A percentile compares a stretch with the other conserved stretches of the same genome.
phyloP scores from a whole-genome alignment of 768 basidiomycete genomes.

The Naematelia encephala region DNA sequence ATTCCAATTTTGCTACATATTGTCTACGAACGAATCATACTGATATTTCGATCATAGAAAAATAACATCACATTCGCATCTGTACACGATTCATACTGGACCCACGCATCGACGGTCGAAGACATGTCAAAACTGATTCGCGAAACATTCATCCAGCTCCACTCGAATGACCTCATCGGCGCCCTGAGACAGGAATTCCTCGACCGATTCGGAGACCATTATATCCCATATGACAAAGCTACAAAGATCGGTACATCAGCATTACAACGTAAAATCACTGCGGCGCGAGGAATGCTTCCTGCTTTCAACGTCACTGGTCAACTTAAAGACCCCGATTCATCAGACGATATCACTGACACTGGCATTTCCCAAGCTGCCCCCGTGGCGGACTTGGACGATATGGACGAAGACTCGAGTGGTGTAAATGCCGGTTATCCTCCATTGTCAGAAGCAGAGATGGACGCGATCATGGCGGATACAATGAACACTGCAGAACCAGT shows the following conservation, averaged over 20 bases:
- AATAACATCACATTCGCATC: conserved; percentile 80
- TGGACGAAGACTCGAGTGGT: not conserved
- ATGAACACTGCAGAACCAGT: conserved; percentile 5
- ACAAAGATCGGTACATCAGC: conserved; percentile 21
- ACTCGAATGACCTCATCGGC: conserved; percentile 77
- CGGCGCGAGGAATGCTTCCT: conserved; percentile 10
- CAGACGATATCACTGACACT: conserved; percentile 2
- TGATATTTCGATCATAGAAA: conserved; percentile 59
- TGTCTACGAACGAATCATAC: no score
- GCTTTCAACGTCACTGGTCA: no score
- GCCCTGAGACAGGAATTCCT: conserved; percentile 73
- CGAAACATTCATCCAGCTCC: conserved; percentile 87
- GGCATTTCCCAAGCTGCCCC: no score
- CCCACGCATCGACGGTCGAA: conserved; percentile 82
- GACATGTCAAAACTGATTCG: conserved; percentile 84
- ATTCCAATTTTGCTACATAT: no score
- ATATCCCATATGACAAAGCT: conserved; percentile 35
- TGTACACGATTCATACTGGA: conserved; percentile 99
- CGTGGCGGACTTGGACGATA: not conserved
- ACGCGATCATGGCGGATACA: not conserved
- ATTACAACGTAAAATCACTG: conserved; percentile 13
- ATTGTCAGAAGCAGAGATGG: not conserved
- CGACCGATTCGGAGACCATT: conserved; percentile 67
- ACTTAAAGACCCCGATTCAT: no score
- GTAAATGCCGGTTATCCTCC: not conserved